phyloP scores from a whole-genome alignment of 176 grass and related monocot genomes.

The Bromus sterilis region DNA sequence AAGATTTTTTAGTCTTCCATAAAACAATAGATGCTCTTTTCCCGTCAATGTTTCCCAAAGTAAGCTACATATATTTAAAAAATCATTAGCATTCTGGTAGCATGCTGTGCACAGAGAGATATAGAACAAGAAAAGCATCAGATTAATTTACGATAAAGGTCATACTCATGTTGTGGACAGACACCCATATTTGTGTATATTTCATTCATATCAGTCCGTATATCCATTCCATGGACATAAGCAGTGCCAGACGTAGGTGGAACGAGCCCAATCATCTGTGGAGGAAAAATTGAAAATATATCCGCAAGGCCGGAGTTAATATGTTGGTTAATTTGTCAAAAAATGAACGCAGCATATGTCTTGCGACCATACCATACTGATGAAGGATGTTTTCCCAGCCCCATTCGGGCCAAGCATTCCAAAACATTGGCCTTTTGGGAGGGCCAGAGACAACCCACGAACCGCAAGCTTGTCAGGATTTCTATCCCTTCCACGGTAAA shows the following conservation, averaged over 20 bases:
- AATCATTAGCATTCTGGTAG: neutral
- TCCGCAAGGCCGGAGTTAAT: neutral
- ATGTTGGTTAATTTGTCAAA: neutral
- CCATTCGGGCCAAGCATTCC: slow-evolving; percentile 92
- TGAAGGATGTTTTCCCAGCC: slow-evolving; percentile 84
- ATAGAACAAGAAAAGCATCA: neutral
- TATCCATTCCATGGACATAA: slow-evolving; percentile 81
- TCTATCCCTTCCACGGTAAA: slow-evolving; percentile 61
- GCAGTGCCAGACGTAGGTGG: slow-evolving; percentile 66
- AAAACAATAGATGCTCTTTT: slow-evolving; percentile 83
- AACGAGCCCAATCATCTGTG: slow-evolving; percentile 80
- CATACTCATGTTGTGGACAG: slow-evolving; percentile 91
- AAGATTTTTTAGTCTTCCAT: slow-evolving; percentile 92
- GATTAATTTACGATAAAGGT: neutral
- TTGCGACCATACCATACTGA: slow-evolving; percentile 57
- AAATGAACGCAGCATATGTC: neutral
- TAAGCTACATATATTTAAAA: slow-evolving; percentile 52
- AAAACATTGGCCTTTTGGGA: slow-evolving; percentile 65
- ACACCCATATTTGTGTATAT: slow-evolving; percentile 90
- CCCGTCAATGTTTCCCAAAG: slow-evolving; percentile 96
- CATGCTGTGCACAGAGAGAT: neutral
- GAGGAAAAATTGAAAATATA: neutral
- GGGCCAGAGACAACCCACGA: slow-evolving; percentile 52
- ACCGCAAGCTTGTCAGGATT: slow-evolving; percentile 62
- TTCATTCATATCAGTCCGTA: slow-evolving; percentile 56